phyloP scores from a whole-genome alignment of 1,139 yeast species.

The Geotrichum histeridarum region DNA sequence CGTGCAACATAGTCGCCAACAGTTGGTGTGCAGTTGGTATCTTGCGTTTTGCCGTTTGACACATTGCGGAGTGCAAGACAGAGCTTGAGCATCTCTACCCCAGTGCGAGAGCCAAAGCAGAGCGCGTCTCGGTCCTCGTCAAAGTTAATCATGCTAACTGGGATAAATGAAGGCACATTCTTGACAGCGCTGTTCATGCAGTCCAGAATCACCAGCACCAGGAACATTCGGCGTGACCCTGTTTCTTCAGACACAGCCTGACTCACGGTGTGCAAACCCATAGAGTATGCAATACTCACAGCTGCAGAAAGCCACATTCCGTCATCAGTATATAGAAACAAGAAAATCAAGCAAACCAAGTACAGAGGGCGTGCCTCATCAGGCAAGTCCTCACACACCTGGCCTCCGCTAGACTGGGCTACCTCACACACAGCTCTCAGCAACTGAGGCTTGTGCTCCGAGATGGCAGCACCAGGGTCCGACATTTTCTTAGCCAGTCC shows the following conservation, averaged over 20 bases:
- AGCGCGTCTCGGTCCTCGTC: conserved; percentile 24
- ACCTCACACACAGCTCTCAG: conserved; percentile 4
- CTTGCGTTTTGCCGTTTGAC: neutral
- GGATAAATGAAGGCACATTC: conserved; percentile 27
- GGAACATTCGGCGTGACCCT: conserved; percentile 30
- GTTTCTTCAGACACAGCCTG: conserved; percentile 24
- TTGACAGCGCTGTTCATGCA: conserved; percentile 29
- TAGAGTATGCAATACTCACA: conserved; percentile 33
- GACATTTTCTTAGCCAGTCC: conserved; percentile 23
- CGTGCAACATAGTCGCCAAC: neutral
- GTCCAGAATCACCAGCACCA: conserved; percentile 34
- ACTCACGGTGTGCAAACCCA: conserved; percentile 25
- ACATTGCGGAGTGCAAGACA: conserved; percentile 25
- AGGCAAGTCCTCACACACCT: conserved; percentile 1
- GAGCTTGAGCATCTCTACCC: conserved; percentile 28
- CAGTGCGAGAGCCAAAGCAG: conserved; percentile 25
- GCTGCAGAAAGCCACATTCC: conserved; percentile 39
- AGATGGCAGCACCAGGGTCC: conserved; percentile 2
- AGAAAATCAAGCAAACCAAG: conserved; percentile 7
- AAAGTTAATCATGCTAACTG: conserved; percentile 22
- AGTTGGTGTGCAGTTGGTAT: neutral
- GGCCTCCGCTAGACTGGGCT: conserved; percentile 5
- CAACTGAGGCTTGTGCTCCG: conserved; percentile 1
- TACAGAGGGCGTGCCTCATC: neutral
- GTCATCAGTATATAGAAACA: conserved; percentile 37